phyloP scores from a whole-genome alignment of 2,329 filamentous ascomycete genomes.

The Tolypocladium album region DNA sequence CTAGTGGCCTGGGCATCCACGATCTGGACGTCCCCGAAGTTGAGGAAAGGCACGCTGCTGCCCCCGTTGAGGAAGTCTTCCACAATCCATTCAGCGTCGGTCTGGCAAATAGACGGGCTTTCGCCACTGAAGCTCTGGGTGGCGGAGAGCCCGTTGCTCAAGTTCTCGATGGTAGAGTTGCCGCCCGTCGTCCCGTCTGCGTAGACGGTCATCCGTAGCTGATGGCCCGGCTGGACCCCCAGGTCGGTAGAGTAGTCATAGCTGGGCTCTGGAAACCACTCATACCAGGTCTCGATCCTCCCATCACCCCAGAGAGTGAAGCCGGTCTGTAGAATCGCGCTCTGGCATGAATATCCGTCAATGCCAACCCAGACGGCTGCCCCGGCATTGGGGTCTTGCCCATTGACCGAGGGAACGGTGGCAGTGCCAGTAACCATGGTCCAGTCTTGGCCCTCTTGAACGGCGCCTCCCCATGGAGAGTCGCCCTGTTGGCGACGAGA shows the following conservation, averaged over 20 bases:
- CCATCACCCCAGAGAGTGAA: neutral
- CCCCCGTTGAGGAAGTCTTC: neutral
- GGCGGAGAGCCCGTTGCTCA: neutral
- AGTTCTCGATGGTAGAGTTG: neutral
- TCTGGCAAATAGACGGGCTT: neutral
- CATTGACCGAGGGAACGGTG: neutral
- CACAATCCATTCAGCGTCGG: neutral
- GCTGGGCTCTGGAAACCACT: neutral
- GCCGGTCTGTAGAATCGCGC: neutral
- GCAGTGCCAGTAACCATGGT: neutral
- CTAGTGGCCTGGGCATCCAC: neutral
- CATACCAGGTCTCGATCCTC: neutral
- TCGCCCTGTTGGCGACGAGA: neutral
- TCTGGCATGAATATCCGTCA: neutral
- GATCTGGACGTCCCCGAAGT: neutral
- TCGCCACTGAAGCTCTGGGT: neutral
- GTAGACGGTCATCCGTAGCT: neutral
- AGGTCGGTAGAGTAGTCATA: neutral
- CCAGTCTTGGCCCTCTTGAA: neutral
- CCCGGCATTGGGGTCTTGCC: neutral
- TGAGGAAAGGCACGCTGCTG: neutral
- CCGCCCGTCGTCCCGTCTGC: neutral
- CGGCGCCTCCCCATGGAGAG: neutral
- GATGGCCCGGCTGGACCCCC: neutral
- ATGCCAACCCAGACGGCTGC: neutral